Percentiles rank a stretch among this genome's conserved stretches.
Evolutionary conservation across 331 rosid genomes (phyloP).

Genomic region (Telfairia occidentalis): DNA sequence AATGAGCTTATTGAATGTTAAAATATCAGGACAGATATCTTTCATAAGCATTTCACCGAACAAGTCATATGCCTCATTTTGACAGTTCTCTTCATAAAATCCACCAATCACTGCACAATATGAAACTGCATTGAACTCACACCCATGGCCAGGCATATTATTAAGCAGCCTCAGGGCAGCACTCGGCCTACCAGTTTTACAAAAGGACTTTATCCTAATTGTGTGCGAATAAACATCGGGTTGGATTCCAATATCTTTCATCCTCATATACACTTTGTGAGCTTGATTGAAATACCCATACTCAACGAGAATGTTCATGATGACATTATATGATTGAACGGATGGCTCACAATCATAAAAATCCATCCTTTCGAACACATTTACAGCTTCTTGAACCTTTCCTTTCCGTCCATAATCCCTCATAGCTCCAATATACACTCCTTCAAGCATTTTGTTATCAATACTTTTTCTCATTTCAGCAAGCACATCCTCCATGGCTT

Average conservation of each 20-base stretch:
- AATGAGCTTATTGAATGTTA: constrained; percentile 72
- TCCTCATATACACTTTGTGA: constrained; percentile 69
- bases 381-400: constrained; percentile 68
- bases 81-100: constrained; percentile 37
- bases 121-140: constrained; percentile 57
- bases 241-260: constrained; percentile 49
- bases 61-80: constrained; percentile 39
- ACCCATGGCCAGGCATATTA: constrained; percentile 62
- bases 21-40: constrained; percentile 44
- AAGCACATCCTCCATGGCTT: constrained; percentile 59
- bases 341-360: constrained; percentile 65
- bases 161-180: constrained; percentile 64
- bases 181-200: constrained; percentile 57
- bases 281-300: constrained; percentile 54
- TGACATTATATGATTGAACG: constrained; percentile 57
- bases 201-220: constrained; percentile 70
- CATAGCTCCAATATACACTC: constrained; percentile 67
- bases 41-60: constrained; percentile 56
- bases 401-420: constrained; percentile 66
- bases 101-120: constrained; percentile 74
- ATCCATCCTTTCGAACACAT: constrained; percentile 81
- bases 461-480: constrained; percentile 44
- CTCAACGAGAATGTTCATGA: constrained; percentile 68
- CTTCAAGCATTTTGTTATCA: constrained; percentile 46
- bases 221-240: constrained; percentile 75